Conservation (phyloP, 352 stramenopile species). For the Phytophthora hybrid region DNA sequence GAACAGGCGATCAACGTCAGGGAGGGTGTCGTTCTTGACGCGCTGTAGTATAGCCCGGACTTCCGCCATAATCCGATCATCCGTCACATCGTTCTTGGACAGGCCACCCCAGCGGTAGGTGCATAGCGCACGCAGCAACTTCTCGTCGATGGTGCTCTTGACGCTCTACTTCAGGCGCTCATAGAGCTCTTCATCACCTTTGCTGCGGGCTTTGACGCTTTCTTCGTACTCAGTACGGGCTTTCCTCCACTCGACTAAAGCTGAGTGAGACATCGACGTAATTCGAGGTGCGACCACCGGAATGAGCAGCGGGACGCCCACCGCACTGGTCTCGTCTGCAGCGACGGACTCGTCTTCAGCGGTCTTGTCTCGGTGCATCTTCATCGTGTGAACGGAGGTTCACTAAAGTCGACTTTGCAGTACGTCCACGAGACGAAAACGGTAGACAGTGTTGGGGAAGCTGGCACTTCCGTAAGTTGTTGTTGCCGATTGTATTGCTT, state of each 20-base stretch:
- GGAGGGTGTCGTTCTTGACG: not conserved
- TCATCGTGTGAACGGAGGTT: conserved; percentile 24
- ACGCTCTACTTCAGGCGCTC: not conserved
- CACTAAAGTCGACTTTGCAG: conserved; percentile 32
- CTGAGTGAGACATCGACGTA: conserved; percentile 13
- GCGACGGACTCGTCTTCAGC: not conserved
- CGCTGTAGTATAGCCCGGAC: not conserved
- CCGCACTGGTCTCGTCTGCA: not conserved
- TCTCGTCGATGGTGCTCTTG: not conserved
- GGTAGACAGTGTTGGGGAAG: conserved; percentile 19
- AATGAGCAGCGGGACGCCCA: conserved; percentile 15
- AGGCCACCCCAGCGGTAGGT: not conserved
- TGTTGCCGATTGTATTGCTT: conserved; percentile 17
- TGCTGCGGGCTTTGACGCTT: conserved; percentile 13
- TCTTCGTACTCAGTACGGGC: conserved; percentile 18
- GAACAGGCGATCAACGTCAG: not conserved
- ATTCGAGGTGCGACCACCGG: conserved; percentile 19
- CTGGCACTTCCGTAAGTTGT: conserved; percentile 23
- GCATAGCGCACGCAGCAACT: not conserved
- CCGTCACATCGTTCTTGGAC: not conserved
- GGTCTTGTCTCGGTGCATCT: conserved; percentile 3
- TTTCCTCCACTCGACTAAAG: conserved; percentile 18
- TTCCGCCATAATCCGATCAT: not conserved
- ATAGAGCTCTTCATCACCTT: conserved; percentile 1
- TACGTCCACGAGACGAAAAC: conserved; percentile 26